These are phyloP conservation scores for Przewalskia tangutica DNA, from an alignment of 257 asterid species.

Conservation along the genomic window DNA sequence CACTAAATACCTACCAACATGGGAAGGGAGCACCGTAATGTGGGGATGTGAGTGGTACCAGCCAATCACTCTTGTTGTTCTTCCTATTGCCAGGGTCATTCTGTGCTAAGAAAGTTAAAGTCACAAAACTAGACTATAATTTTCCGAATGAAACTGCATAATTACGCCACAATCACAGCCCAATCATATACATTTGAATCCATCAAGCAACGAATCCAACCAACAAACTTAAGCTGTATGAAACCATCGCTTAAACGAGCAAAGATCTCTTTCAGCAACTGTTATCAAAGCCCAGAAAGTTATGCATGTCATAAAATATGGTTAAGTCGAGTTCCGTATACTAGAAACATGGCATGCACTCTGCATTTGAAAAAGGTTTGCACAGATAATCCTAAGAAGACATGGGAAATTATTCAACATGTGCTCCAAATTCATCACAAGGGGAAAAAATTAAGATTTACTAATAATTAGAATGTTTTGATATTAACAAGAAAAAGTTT, in stretches of 20 bases:
- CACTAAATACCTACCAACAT: constrained; percentile 66
- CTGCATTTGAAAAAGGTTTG: background rate
- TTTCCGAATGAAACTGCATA: background rate
- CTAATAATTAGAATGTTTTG: background rate
- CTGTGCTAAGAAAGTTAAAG: constrained; percentile 70
- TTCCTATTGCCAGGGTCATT: constrained; percentile 72
- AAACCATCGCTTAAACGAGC: background rate
- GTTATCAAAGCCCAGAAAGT: background rate
- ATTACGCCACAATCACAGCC: background rate
- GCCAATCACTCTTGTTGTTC: constrained; percentile 92
- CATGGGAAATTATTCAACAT: background rate
- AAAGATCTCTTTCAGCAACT: background rate
- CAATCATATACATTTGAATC: background rate
- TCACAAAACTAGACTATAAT: constrained; percentile 22
- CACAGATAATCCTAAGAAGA: background rate
- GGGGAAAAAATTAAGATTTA: background rate
- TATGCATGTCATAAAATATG: background rate
- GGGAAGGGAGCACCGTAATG: constrained; percentile 97
- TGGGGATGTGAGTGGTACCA: constrained; percentile 99
- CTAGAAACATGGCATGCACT: background rate
- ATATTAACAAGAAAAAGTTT: background rate
- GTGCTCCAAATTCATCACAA: background rate
- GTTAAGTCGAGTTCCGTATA: background rate
- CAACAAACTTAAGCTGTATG: background rate
- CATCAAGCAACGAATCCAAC: background rate